A percentile compares a stretch with the other conserved stretches of the same genome.
Conservation (phyloP, 2,329 filamentous ascomycete species). For the Verticillium nonalfalfae region DNA sequence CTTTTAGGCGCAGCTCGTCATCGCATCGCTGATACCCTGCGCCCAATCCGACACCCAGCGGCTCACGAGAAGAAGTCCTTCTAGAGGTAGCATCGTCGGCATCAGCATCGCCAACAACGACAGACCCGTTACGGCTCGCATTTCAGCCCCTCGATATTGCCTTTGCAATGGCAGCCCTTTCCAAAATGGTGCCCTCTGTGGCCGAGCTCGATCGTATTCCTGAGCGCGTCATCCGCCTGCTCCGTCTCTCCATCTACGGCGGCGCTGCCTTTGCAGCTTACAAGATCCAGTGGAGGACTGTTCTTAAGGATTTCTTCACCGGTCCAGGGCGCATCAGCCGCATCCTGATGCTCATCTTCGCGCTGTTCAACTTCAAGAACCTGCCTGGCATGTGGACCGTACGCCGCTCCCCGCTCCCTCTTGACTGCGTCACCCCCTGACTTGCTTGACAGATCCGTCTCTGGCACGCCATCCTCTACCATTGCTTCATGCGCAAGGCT, state of each 20-base stretch:
- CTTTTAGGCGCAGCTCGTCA: conserved; percentile 25
- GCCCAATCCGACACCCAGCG: not conserved
- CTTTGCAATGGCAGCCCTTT: conserved; percentile 3
- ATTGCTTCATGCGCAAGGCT: conserved; percentile 43
- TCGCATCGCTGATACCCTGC: conserved; percentile 12
- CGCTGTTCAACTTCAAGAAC: conserved; percentile 65
- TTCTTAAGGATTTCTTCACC: conserved; percentile 39
- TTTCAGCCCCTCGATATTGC: too few species aligned
- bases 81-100: not conserved
- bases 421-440: not conserved
- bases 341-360: conserved; percentile 46
- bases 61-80: not conserved
- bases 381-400: conserved; percentile 73
- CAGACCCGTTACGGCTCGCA: not conserved
- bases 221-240: conserved; percentile 20
- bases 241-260: conserved; percentile 32
- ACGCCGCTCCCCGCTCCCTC: conserved; percentile 23
- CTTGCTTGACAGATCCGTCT: conserved; percentile 42
- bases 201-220: conserved; percentile 10
- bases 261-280: conserved; percentile 40
- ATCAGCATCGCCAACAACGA: not conserved
- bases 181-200: conserved; percentile 13
- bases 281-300: conserved; percentile 32
- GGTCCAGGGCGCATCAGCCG: conserved; percentile 48
- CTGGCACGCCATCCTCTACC: conserved; percentile 49